Evolutionary conservation across 2,329 filamentous ascomycete genomes (phyloP).

Genomic region (Trichophyton rubrum): DNA sequence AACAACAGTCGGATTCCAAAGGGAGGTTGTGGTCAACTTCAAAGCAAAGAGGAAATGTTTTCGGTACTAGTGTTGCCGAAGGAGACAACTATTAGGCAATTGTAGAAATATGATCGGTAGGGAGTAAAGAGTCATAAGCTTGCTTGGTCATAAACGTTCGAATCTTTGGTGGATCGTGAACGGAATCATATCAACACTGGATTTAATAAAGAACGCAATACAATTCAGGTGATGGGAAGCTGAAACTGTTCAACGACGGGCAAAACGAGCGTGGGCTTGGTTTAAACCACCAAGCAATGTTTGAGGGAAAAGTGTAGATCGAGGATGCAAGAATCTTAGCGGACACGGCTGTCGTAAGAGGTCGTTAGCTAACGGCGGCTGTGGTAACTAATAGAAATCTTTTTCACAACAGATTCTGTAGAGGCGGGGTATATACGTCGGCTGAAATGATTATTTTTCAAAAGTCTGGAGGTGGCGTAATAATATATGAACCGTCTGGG

Average conservation of each 20-base stretch:
- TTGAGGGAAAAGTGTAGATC: neutral
- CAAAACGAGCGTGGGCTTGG: constrained; percentile 1
- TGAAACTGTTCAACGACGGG: neutral
- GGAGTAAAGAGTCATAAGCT: neutral
- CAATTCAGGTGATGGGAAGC: neutral
- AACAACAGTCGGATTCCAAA: neutral
- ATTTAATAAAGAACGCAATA: neutral
- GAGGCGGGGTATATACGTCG: constrained; percentile 5
- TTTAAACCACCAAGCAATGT: neutral
- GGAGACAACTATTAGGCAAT: neutral
- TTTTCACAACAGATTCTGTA: neutral
- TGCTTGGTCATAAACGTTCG: neutral
- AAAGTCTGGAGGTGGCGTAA: constrained; percentile 5
- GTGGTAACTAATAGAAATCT: neutral
- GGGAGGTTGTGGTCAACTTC: neutral
- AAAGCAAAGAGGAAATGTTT: neutral
- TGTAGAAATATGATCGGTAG: neutral
- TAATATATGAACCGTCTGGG: constrained; percentile 5
- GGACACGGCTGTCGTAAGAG: neutral
- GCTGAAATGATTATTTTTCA: constrained; percentile 6
- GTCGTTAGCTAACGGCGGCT: neutral
- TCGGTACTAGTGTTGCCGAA: neutral
- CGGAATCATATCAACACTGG: neutral
- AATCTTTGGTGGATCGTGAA: neutral
- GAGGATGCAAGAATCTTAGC: neutral